Evolutionary conservation across 2,329 filamentous ascomycete species (phyloP).

Genomic region (Penicillium brasilianum): DNA sequence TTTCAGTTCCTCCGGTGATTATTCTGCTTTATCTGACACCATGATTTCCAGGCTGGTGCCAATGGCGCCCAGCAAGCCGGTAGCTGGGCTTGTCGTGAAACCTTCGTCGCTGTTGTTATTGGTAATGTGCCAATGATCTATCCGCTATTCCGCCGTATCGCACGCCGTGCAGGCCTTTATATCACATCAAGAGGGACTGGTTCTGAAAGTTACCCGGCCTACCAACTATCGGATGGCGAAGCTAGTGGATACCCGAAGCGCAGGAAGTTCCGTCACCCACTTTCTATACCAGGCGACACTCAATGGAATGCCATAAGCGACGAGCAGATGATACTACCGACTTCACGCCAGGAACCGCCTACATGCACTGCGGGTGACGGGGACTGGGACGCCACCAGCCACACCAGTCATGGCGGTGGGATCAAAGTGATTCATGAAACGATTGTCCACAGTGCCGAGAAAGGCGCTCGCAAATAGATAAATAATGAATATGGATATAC

Average conservation of each 20-base stretch:
- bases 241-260: slow-evolving; percentile 23
- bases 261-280: slow-evolving; percentile 39
- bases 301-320: slow-evolving; percentile 39
- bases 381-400: slow-evolving; percentile 30
- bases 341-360: slow-evolving; percentile 31
- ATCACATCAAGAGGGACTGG: slow-evolving; percentile 25
- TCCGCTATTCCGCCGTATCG: slow-evolving; percentile 37
- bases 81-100: slow-evolving; percentile 53
- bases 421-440: slow-evolving; percentile 42
- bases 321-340: slow-evolving; percentile 36
- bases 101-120: slow-evolving; percentile 52
- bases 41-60: slow-evolving; percentile 35
- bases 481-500: too few species aligned
- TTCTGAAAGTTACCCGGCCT: slow-evolving; percentile 32
- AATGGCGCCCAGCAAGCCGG: slow-evolving; percentile 49
- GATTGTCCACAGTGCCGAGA: slow-evolving; percentile 35
- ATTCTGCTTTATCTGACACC: not conserved
- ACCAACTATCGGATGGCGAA: slow-evolving; percentile 31
- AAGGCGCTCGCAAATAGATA: slow-evolving; percentile 16
- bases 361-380: slow-evolving; percentile 30
- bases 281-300: slow-evolving; percentile 38
- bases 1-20: not conserved
- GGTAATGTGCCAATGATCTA: slow-evolving; percentile 53
- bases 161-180: slow-evolving; percentile 35
- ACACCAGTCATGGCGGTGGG: slow-evolving; percentile 26